Conservation (phyloP, 148 eudicot genomes). For the Limonium bicolor region DNA sequence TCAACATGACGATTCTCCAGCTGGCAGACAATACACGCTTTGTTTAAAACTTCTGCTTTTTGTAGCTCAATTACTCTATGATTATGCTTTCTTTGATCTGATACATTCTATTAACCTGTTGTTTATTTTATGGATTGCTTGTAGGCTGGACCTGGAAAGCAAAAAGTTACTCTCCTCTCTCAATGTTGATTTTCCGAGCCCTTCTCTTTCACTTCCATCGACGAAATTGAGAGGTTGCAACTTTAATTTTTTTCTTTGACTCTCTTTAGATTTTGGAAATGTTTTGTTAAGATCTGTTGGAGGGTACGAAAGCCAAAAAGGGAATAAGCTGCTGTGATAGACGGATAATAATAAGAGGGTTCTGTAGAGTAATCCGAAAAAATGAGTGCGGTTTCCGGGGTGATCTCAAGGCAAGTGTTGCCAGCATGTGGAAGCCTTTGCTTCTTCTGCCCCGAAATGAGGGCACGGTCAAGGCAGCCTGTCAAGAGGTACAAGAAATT, state of each 20-base stretch:
- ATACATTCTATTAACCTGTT: background rate
- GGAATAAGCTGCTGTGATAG: background rate
- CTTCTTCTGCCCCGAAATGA: conserved; percentile 73
- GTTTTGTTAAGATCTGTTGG: too few relatives aligned
- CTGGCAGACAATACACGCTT: background rate
- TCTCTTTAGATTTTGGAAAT: background rate
- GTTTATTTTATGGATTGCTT: background rate
- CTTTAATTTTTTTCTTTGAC: too few relatives aligned
- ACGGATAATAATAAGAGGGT: background rate
- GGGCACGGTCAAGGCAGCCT: conserved; percentile 93
- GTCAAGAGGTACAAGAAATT: conserved; percentile 94
- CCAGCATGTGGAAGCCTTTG: conserved; percentile 86
- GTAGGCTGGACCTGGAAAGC: conserved; percentile 52
- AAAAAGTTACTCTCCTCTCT: conserved; percentile 9
- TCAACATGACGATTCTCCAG: too few relatives aligned
- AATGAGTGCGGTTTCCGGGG: conserved; percentile 77
- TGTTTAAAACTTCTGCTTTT: background rate
- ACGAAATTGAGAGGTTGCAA: conserved; percentile 11
- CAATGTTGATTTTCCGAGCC: conserved; percentile 9
- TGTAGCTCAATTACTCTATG: background rate
- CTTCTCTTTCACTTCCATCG: conserved; percentile 25
- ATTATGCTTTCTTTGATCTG: background rate
- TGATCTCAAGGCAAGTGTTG: conserved; percentile 80
- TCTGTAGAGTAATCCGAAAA: conserved; percentile 1
- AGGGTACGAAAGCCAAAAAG: conserved; percentile 6